Evolutionary conservation across 2,329 filamentous ascomycete genomes (phyloP), one percentile per base, ranked within the genome.

Genomic region (Penicillium sp.): DNA sequence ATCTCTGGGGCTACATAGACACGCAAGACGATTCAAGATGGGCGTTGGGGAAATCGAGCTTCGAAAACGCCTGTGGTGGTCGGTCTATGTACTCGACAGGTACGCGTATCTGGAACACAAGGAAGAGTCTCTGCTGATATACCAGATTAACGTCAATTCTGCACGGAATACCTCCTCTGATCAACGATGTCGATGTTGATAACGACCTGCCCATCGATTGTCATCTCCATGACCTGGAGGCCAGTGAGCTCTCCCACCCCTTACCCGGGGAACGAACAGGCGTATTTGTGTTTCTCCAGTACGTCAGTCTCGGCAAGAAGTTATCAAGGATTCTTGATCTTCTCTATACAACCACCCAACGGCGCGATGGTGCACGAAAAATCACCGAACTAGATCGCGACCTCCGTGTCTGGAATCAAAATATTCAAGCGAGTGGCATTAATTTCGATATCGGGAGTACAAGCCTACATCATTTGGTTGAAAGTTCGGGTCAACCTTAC

Each of bases 1-100:
- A 18, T 53, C 47, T 8, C 24, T 57, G 11, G 54, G 54, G 4
- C 45, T 57, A 8, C 54, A 57, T 49, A 50, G 54, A 5, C 54
- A 57, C 39, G 38, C 54, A 14, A 45, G 52, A 34, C 52, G 52
- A 13, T 54, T 54, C 42, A 54, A 54, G 27, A 46, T 54, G 52
- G 49, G 42, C 13, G 22, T 27, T 2, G 39, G 52, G 4, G 52
- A 54, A 29, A 49, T 49, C 21, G 52, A 54, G 32, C 47, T 46
- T 34, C 52, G 52, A 29, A 54, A 54, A 46, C 39, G 52, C 29
- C 16, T 54, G 10, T 54, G 52, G 52, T 54, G 52, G 52, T 54
- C 18, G 39, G 27, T 54, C 10, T 54, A 54, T 27, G 16, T 32
- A 9, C 49, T 54, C n/a, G 52, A 54, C 36, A 54, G 34, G 52